Evolutionary conservation across 257 asterid species (phyloP).

Genomic region (Plantago elongata): DNA sequence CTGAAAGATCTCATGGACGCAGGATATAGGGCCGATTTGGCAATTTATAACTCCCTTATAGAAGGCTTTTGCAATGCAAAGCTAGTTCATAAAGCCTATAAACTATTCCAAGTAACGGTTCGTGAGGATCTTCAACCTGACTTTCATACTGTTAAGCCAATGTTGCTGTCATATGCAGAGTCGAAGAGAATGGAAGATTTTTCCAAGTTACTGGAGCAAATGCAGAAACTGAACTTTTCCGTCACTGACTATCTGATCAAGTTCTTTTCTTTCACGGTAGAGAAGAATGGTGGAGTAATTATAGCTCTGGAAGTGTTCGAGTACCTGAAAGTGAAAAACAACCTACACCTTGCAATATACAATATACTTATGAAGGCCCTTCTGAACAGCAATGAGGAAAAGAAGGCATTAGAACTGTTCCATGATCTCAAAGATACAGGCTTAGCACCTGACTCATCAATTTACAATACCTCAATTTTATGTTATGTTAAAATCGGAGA

Average conservation of each 20-base stretch:
- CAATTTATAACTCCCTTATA: constrained; percentile 71
- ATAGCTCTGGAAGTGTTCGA: constrained; percentile 64
- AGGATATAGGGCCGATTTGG: constrained; percentile 87
- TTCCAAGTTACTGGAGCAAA: constrained; percentile 57
- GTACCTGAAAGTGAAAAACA: constrained; percentile 39
- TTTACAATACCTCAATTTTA: constrained; percentile 53
- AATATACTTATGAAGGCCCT: constrained; percentile 71
- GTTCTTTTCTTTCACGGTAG: constrained; percentile 54
- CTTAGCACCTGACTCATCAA: constrained; percentile 47
- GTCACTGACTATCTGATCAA: constrained; percentile 40
- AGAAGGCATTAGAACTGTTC: constrained; percentile 60
- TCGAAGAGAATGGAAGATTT: constrained; percentile 62
- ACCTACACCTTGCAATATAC: constrained; percentile 45
- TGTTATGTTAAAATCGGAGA: constrained; percentile 55
- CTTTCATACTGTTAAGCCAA: constrained; percentile 60
- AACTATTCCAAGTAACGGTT: constrained; percentile 61
- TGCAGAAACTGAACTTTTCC: constrained; percentile 47
- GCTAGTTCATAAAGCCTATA: constrained; percentile 68
- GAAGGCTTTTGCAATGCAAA: constrained; percentile 65
- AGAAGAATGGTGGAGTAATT: constrained; percentile 28
- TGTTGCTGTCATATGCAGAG: constrained; percentile 61
- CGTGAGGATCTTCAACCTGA: constrained; percentile 82
- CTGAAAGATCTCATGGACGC: constrained; percentile 81
- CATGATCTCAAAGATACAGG: constrained; percentile 42
- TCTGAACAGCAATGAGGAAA: constrained; percentile 47